Percentiles rank a stretch among this genome's conserved stretches.
These are phyloP conservation scores for Poterioochromonas sp. DNA, from an alignment of 352 stramenopile species.

Conservation along the genomic window DNA sequence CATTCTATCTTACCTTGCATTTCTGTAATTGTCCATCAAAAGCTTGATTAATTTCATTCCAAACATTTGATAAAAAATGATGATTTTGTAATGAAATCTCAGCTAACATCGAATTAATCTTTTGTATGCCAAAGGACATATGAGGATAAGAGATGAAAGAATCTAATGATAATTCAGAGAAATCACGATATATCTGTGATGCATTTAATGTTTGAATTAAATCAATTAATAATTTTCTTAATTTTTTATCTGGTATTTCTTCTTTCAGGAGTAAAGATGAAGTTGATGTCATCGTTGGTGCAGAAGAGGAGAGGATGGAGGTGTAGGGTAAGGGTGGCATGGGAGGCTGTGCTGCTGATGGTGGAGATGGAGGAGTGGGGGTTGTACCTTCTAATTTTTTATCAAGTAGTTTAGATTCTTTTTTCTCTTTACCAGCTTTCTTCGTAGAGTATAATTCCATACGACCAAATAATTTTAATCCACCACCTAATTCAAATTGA, in stretches of 20 bases:
- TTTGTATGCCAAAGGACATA: background rate
- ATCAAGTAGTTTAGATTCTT: constrained; percentile 1
- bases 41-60: constrained; percentile 1
- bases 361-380: background rate
- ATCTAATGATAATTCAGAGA: background rate
- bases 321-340: background rate
- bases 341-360: background rate
- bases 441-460: constrained; percentile 22
- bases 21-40: background rate
- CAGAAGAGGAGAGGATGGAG: background rate
- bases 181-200: constrained; percentile 4
- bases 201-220: constrained; percentile 21
- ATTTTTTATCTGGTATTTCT: background rate
- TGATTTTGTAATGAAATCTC: background rate
- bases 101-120: background rate
- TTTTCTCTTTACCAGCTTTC: constrained; percentile 12
- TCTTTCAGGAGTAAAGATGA: background rate
- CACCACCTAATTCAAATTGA: background rate
- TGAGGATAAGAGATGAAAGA: background rate
- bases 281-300: background rate
- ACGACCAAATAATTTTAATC: background rate
- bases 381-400: no score
- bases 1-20: background rate
- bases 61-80: background rate
- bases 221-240: background rate